These are phyloP conservation scores for Epichloe uncinata DNA, from an alignment of 2,329 filamentous ascomycete species.

Conservation along the genomic window DNA sequence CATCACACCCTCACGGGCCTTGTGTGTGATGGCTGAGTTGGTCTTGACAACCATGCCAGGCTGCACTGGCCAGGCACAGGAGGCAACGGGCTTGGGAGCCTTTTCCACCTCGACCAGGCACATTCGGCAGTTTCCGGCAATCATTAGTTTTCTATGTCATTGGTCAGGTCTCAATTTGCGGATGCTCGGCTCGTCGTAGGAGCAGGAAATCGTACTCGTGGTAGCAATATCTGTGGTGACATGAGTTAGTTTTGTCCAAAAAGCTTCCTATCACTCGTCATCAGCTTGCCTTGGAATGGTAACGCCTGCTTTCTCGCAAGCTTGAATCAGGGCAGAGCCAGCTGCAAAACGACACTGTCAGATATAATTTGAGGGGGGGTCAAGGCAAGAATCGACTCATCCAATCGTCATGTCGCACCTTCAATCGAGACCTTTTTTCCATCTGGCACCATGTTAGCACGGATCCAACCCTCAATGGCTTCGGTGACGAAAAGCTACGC, in stretches of 20 bases:
- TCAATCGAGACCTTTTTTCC: constrained; percentile 97
- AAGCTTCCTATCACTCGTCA: neutral
- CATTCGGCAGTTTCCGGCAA: constrained; percentile 99
- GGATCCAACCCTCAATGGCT: constrained; percentile 17
- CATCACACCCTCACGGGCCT: constrained; percentile 97
- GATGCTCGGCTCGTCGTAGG: constrained; percentile 13
- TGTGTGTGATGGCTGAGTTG: constrained; percentile 89
- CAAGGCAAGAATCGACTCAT: neutral
- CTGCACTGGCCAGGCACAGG: constrained; percentile 97
- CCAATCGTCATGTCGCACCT: constrained; percentile 44
- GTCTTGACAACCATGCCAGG: constrained; percentile 99
- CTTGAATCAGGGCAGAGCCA: constrained; percentile 93
- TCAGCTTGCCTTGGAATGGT: constrained; percentile 63
- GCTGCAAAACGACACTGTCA: constrained; percentile 43
- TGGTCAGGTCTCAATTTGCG: constrained; percentile 26
- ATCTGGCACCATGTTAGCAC: constrained; percentile 44
- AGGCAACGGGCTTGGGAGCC: constrained; percentile 92
- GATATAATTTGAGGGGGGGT: constrained; percentile 8
- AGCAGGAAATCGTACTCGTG: constrained; percentile 59
- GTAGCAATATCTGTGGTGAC: constrained; percentile 73
- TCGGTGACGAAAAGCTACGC: constrained; percentile 15
- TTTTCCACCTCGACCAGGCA: constrained; percentile 96
- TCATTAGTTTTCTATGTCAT: constrained; percentile 72
- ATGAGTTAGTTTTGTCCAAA: neutral
- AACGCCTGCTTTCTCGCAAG: constrained; percentile 92